A percentile compares a stretch with the other conserved stretches of the same genome.
phyloP scores from a whole-genome alignment of 352 stramenopile species.

The Phytopythium helicoides region DNA sequence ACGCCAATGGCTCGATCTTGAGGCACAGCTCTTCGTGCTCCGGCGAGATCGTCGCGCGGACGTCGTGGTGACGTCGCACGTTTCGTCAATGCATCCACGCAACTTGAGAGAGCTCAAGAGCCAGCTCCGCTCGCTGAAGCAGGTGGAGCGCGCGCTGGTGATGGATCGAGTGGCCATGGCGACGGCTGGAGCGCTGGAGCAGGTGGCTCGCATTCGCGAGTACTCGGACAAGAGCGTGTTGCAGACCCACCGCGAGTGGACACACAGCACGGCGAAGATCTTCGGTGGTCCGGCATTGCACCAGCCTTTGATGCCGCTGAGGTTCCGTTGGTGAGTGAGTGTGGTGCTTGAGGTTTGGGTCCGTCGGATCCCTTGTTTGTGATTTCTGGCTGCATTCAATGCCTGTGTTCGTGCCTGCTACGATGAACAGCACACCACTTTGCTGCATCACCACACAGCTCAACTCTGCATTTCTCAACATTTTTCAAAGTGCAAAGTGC shows the following conservation, averaged over 20 bases:
- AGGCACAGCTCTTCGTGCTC: slow-evolving; percentile 20
- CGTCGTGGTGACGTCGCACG: background rate
- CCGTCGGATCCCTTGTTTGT: too few relatives aligned
- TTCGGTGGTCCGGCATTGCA: slow-evolving; percentile 17
- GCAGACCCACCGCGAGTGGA: slow-evolving; percentile 28
- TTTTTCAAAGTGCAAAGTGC: too few relatives aligned
- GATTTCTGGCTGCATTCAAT: too few relatives aligned
- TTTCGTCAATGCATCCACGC: background rate
- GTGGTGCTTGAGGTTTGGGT: too few relatives aligned
- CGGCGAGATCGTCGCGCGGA: slow-evolving; percentile 1
- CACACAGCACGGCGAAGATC: slow-evolving; percentile 32
- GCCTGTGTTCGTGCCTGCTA: too few relatives aligned
- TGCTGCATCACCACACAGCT: too few relatives aligned
- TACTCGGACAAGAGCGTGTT: slow-evolving; percentile 34
- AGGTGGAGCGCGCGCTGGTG: slow-evolving; percentile 22
- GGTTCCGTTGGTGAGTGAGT: slow-evolving; percentile 45
- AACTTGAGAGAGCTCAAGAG: slow-evolving; percentile 15
- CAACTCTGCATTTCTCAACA: too few relatives aligned
- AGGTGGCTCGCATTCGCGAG: slow-evolving; percentile 34
- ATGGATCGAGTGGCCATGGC: slow-evolving; percentile 22
- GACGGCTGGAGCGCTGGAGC: slow-evolving; percentile 16
- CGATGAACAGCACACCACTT: too few relatives aligned
- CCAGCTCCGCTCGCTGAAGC: slow-evolving; percentile 15
- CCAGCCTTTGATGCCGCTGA: slow-evolving; percentile 11
- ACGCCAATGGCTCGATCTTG: slow-evolving; percentile 24